A percentile compares a stretch with the other conserved stretches of the same genome.
Conservation (phyloP, 352 stramenopile genomes). For the Phytophthora melonis region DNA sequence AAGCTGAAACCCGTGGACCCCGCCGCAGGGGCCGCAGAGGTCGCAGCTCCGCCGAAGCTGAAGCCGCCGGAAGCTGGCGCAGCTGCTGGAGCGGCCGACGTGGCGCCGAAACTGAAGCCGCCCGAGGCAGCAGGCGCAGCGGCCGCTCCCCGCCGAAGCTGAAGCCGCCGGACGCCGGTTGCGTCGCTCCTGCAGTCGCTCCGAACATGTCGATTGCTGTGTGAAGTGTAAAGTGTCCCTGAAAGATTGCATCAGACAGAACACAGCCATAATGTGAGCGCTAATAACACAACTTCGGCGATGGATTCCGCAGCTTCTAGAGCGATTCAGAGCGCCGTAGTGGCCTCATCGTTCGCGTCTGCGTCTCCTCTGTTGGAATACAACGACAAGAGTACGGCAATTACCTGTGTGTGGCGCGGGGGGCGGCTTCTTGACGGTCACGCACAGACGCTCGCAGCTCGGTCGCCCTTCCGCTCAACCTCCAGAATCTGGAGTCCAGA, state of each 20-base stretch:
- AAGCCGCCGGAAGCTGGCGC: constrained; percentile 32
- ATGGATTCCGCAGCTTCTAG: constrained; percentile 18
- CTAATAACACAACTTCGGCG: neutral
- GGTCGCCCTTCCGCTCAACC: constrained; percentile 21
- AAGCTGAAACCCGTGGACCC: constrained; percentile 56
- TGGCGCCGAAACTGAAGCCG: constrained; percentile 44
- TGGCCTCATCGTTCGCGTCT: neutral
- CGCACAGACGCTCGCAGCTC: neutral
- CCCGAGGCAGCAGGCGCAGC: constrained; percentile 24
- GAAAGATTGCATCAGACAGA: constrained; percentile 27
- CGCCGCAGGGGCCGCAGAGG: constrained; percentile 29
- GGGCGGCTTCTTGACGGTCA: constrained; percentile 19
- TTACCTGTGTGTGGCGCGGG: constrained; percentile 26
- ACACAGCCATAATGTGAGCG: too few relatives aligned
- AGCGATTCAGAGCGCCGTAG: neutral
- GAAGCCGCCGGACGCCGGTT: constrained; percentile 48
- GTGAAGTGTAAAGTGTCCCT: constrained; percentile 12
- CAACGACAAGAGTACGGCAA: neutral
- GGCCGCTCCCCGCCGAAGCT: constrained; percentile 49
- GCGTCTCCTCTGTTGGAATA: neutral
- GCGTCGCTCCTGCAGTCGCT: constrained; percentile 40
- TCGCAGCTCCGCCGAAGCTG: constrained; percentile 36
- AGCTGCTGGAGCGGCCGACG: constrained; percentile 24
- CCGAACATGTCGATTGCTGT: constrained; percentile 56
- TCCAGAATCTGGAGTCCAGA: too few relatives aligned